A percentile compares a stretch with the other conserved stretches of the same genome.
phyloP scores from a whole-genome alignment of 108 stramenopile genomes.

The Bacterosira constricta region DNA sequence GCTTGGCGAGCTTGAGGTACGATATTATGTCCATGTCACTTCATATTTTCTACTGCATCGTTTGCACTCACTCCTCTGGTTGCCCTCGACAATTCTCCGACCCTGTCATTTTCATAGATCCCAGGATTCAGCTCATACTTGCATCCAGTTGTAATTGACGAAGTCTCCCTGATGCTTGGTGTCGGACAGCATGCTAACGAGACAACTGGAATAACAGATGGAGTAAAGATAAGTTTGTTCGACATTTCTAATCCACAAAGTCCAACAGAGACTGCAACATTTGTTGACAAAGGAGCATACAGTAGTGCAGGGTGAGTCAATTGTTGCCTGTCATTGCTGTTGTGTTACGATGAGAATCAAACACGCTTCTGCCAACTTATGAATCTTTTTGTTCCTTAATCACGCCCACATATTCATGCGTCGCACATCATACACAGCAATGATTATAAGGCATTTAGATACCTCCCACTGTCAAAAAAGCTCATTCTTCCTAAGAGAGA shows the following conservation, averaged over 20 bases:
- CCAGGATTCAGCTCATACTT: constrained; percentile 49
- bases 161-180: constrained; percentile 34
- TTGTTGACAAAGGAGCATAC: constrained; percentile 42
- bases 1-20: constrained; percentile 47
- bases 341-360: neutral
- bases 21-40: neutral
- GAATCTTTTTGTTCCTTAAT: too few species aligned
- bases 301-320: constrained; percentile 12
- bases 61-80: neutral
- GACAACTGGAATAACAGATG: constrained; percentile 13
- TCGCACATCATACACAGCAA: neutral
- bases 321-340: too few species aligned
- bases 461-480: constrained; percentile 37
- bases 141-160: constrained; percentile 47
- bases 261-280: constrained; percentile 28
- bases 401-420: too few species aligned
- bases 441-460: constrained; percentile 48
- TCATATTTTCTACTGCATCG: neutral
- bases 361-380: too few species aligned
- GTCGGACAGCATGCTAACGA: constrained; percentile 43
- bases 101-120: constrained; percentile 5
- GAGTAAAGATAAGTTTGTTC: constrained; percentile 48
- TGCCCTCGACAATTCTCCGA: neutral
- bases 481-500: constrained; percentile 45
- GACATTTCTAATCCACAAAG: constrained; percentile 36